Conservation (phyloP, 2,329 filamentous ascomycete genomes). For the Claviceps pazoutovae region DNA sequence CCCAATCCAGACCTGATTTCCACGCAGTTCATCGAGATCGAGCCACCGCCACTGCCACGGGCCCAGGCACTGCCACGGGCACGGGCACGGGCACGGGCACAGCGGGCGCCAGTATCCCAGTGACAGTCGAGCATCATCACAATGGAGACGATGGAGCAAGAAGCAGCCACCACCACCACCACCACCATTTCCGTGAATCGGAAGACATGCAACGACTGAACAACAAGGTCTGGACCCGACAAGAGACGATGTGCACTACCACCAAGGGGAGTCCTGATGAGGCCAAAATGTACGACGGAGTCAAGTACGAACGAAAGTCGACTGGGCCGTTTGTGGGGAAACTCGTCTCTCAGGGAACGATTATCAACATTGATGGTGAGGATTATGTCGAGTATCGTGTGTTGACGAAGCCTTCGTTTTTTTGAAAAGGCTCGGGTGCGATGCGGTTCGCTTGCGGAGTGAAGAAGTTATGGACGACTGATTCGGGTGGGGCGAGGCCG, state of each 20-base stretch:
- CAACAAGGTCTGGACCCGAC: constrained; percentile 40
- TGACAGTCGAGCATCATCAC: constrained; percentile 2
- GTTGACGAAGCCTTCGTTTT: constrained; percentile 49
- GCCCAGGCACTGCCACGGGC: neutral
- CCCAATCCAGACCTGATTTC: constrained; percentile 36
- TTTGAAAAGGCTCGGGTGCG: constrained; percentile 18
- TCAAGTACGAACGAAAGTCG: constrained; percentile 49
- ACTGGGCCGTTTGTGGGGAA: constrained; percentile 48
- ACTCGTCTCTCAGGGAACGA: constrained; percentile 46
- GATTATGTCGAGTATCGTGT: constrained; percentile 55
- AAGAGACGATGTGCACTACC: constrained; percentile 29
- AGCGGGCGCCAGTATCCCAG: constrained; percentile 6
- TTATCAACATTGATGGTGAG: constrained; percentile 51
- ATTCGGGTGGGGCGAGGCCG: no score
- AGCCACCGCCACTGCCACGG: constrained; percentile 13
- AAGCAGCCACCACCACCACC: neutral
- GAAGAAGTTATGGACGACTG: no score
- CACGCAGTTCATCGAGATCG: constrained; percentile 30
- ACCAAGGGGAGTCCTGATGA: constrained; percentile 32
- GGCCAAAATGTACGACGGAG: constrained; percentile 41
- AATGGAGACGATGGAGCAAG: constrained; percentile 14
- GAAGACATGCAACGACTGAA: constrained; percentile 38
- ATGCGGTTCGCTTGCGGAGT: neutral
- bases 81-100: neutral
- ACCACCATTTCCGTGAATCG: constrained; percentile 27